phyloP scores from a whole-genome alignment of 2,329 filamentous ascomycete genomes.

The Arthrocladium fulminans region DNA sequence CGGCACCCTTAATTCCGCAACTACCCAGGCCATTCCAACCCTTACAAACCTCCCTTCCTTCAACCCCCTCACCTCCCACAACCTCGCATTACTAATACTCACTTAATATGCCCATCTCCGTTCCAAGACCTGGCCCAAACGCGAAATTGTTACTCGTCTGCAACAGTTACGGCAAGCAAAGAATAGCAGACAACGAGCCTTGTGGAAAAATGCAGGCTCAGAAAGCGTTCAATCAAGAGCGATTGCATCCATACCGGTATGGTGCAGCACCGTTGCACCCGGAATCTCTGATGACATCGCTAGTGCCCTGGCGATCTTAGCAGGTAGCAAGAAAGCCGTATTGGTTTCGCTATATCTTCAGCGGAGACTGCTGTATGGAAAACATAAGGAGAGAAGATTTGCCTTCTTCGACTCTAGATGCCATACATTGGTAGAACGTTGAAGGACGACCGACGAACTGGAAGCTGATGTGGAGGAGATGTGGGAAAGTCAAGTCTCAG shows the following conservation, averaged over 20 bases:
- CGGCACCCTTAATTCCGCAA: not conserved
- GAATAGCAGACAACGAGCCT: too few relatives aligned
- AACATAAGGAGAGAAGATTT: too few relatives aligned
- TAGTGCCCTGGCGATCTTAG: too few relatives aligned
- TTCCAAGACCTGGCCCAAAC: constrained; percentile 1
- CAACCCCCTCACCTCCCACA: constrained; percentile 8
- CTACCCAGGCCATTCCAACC: constrained; percentile 3
- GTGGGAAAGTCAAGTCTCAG: not conserved
- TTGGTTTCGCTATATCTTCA: too few relatives aligned
- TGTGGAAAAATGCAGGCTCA: too few relatives aligned
- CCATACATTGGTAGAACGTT: not conserved
- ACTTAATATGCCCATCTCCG: not conserved
- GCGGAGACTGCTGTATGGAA: too few relatives aligned
- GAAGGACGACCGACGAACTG: not conserved
- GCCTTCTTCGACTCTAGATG: not conserved
- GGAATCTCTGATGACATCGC: too few relatives aligned
- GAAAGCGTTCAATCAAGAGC: too few relatives aligned
- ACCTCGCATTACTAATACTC: constrained; percentile 4
- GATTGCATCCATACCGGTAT: too few relatives aligned
- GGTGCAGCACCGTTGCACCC: too few relatives aligned
- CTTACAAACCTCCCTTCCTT: constrained; percentile 7
- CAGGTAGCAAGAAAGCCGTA: too few relatives aligned
- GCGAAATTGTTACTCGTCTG: constrained; percentile 23
- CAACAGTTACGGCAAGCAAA: too few relatives aligned
- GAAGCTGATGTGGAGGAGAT: not conserved